Conservation (phyloP, 2,329 filamentous ascomycete species). For the Penicillium sp. region DNA sequence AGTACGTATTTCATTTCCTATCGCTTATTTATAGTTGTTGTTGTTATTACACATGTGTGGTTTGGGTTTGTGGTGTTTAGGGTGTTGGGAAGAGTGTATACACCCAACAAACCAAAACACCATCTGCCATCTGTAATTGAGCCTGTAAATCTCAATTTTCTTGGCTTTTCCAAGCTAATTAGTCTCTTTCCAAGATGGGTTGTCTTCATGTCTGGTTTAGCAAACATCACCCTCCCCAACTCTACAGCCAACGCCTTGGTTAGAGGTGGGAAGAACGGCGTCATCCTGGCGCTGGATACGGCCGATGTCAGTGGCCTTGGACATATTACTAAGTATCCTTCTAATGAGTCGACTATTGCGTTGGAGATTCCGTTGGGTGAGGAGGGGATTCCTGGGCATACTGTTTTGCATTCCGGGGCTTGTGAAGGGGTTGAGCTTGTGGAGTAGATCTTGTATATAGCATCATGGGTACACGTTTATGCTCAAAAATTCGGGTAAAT, state of each 20-base stretch:
- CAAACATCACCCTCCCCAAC: slow-evolving; percentile 45
- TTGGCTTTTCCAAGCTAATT: neutral
- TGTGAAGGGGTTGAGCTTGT: slow-evolving; percentile 26
- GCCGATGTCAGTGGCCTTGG: slow-evolving; percentile 41
- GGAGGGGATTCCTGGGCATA: slow-evolving; percentile 38
- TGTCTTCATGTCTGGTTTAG: slow-evolving; percentile 42
- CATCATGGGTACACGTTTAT: neutral
- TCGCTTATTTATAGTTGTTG: too few relatives aligned
- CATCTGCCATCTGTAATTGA: neutral
- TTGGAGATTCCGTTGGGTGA: slow-evolving; percentile 40
- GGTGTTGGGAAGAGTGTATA: neutral
- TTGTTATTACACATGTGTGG: neutral
- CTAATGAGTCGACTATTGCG: slow-evolving; percentile 37
- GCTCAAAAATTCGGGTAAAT: too few relatives aligned
- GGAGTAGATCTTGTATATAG: neutral
- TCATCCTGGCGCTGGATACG: slow-evolving; percentile 47
- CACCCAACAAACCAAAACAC: neutral
- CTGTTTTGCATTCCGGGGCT: slow-evolving; percentile 42
- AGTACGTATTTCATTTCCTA: slow-evolving; percentile 35
- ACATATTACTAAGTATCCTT: slow-evolving; percentile 45
- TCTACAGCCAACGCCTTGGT: slow-evolving; percentile 39
- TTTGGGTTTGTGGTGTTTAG: neutral
- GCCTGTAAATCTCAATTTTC: neutral
- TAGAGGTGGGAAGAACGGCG: slow-evolving; percentile 42
- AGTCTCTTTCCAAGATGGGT: slow-evolving; percentile 27